Percentiles rank a stretch among this genome's conserved stretches.
Evolutionary conservation across 495 filamentous ascomycete species (phyloP).

Genomic region (Cudoniella acicularis): DNA sequence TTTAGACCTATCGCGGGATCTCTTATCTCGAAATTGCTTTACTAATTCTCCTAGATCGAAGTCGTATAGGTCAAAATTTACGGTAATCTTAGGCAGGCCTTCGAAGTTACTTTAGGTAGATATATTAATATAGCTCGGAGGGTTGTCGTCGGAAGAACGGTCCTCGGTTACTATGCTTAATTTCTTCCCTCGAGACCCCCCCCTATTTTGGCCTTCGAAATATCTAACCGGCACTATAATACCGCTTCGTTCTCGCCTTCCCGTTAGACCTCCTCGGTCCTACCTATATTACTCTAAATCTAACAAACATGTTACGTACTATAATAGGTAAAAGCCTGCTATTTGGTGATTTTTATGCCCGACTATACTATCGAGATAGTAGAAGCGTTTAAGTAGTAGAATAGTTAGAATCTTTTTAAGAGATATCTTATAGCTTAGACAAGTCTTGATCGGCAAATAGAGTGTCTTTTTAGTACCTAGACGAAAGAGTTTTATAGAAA

Average conservation of each 20-base stretch:
- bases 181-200: conserved; percentile 1
- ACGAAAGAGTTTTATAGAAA: conserved; percentile 6
- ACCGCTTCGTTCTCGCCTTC: conserved; percentile 2
- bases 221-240: conserved; percentile 2
- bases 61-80: conserved; percentile 4
- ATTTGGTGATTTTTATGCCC: background rate
- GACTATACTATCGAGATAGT: background rate
- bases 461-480: conserved; percentile 4
- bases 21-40: conserved; percentile 5
- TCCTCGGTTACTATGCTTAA: background rate
- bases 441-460: conserved; percentile 3
- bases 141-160: conserved; percentile 3
- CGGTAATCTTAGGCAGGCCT: conserved; percentile 4
- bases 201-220: background rate
- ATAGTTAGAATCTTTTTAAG: background rate
- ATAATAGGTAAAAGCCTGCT: conserved; percentile 3
- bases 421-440: background rate
- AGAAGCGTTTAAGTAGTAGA: background rate
- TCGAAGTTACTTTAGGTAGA: conserved; percentile 4
- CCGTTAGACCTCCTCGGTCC: conserved; percentile 10
- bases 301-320: conserved; percentile 3
- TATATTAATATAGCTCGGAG: conserved; percentile 4
- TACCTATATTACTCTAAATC: background rate
- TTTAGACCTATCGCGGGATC: conserved; percentile 3
- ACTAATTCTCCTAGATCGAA: conserved; percentile 4